Percentiles rank a stretch among this genome's conserved stretches.
Evolutionary conservation across 2,329 filamentous ascomycete species (phyloP).

Genomic region (Cordyceps militaris): DNA sequence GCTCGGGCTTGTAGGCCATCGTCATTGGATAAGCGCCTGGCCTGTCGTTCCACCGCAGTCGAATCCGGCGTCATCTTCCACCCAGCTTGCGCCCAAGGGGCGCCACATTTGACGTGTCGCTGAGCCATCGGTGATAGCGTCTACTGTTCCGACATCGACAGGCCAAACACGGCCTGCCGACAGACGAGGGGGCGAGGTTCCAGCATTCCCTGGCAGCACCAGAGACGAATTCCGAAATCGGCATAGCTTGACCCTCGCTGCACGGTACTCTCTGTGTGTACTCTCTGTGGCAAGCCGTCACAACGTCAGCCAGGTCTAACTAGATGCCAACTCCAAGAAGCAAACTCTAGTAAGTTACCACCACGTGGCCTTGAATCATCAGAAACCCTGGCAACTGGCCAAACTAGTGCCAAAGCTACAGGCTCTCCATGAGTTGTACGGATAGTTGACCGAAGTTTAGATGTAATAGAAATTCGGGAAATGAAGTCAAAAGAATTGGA

Average conservation of each 20-base stretch:
- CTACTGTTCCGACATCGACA: background rate
- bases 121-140: conserved; percentile 4
- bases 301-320: background rate
- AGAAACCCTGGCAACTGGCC: background rate
- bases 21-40: too few species aligned
- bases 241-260: background rate
- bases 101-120: conserved; percentile 4
- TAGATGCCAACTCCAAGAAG: background rate
- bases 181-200: background rate
- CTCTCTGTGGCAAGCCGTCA: background rate
- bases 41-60: too few species aligned
- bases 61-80: too few species aligned
- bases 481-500: too few species aligned
- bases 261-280: background rate
- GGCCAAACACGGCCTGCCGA: background rate
- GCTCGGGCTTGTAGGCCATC: too few species aligned
- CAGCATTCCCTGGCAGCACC: too few species aligned
- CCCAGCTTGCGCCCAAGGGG: background rate
- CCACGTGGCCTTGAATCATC: background rate
- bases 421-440: background rate
- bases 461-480: too few species aligned
- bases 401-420: background rate
- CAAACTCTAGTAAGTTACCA: background rate
- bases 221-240: background rate
- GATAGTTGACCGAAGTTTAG: too few species aligned